Percentiles rank a stretch among this genome's conserved stretches.
These are phyloP conservation scores for Rheum nobile DNA, from an alignment of 148 eudicot species.

Conservation along the genomic window DNA sequence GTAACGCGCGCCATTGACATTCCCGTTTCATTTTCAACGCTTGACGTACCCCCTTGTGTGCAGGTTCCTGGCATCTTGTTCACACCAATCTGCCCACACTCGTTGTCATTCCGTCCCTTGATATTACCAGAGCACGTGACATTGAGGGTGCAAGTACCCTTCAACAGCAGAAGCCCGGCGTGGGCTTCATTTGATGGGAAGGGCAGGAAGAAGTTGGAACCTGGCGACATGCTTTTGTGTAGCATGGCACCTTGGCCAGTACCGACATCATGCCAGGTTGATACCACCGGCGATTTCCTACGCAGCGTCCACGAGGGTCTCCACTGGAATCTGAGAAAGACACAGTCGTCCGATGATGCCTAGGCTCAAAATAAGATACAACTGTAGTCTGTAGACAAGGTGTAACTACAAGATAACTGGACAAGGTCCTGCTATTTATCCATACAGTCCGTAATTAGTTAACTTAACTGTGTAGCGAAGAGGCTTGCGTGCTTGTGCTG, in stretches of 20 bases:
- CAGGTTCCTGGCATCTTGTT: conserved; percentile 91
- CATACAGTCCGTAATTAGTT: no score
- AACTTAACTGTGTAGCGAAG: background rate
- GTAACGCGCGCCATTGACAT: no score
- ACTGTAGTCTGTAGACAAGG: background rate
- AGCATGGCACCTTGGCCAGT: conserved; percentile 99
- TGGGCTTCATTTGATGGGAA: conserved; percentile 82
- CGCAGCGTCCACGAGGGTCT: conserved; percentile 90
- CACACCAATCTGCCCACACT: conserved; percentile 61
- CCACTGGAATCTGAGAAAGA: conserved; percentile 95
- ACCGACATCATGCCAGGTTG: conserved; percentile 79
- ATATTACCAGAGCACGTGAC: conserved; percentile 70
- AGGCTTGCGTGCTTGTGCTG: background rate
- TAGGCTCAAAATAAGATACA: conserved; percentile 11
- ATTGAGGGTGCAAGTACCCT: conserved; percentile 60
- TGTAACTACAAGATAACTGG: background rate
- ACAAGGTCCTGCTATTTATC: background rate
- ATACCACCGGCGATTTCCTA: conserved; percentile 75
- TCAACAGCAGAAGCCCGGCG: conserved; percentile 68
- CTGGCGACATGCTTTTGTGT: conserved; percentile 81
- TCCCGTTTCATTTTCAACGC: no score
- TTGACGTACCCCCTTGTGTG: no score
- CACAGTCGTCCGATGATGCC: conserved; percentile 68
- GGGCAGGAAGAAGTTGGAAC: conserved; percentile 46
- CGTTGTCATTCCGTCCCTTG: conserved; percentile 32